Base-by-base conservation (phyloP, 371 early-diverging fungal genomes). In the Blakeslea trispora region DNA sequence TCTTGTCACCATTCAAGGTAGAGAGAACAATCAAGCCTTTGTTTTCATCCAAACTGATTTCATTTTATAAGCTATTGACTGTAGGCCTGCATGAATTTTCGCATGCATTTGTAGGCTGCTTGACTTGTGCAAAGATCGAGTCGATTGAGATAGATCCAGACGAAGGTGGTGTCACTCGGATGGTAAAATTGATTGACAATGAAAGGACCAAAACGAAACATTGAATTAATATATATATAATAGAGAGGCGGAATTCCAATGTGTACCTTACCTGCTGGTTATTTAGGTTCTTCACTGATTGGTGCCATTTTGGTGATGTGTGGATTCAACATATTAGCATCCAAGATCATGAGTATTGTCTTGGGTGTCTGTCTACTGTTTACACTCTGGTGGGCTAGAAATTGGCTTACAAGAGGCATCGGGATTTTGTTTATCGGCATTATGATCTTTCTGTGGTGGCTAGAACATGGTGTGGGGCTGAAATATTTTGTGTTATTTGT, bases 1-100 rank as follows among this genome's bases (percentile, higher is more conserved):
- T 95, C 1, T 71, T 97, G n/a, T 88, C 88, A 64, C 97, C 97
- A 0, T 97, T 95, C 83, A 95, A 94, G 70, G 86, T 83, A 81
- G 32, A 15, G 6, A 21, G 4, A 31, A 13, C 42, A 10, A 15
- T 18, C 24, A 40, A 4, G 21, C 24, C n/a, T 45, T 1, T 28
- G 3, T 10, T 37, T 24, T 23, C 39, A 50, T 44, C 37, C 52
- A n/a, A 17, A 40, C 24, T 54, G 17, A 47, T n/a, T n/a, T 24
- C 28, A 19, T 24, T 42, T n/a, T 15, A 21, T 32, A 53, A 86
- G 87, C 71, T 90, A 42, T 72, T 93, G 22, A 91, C 92, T 0
- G 92, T 92, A 43, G 89, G 88, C 21, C 66, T 94, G 43, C 94
- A 94, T 58, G 94, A 94, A 62, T 90, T 90, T 56, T 79, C 86